Evolutionary conservation across 331 rosid species (phyloP).

Genomic region (Acacia concinna): DNA sequence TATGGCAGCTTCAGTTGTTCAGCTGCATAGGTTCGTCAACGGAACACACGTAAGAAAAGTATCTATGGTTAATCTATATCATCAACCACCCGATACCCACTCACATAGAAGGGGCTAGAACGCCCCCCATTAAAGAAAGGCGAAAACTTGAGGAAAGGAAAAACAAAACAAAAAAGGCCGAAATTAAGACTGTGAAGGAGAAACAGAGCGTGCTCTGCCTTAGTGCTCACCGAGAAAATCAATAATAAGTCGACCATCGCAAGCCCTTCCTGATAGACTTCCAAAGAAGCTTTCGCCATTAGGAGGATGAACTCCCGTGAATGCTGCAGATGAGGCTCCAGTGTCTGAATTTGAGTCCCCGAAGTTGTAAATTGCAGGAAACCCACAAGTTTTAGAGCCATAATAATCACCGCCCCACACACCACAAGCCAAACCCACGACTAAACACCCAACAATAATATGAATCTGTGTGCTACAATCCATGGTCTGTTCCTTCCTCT

Average conservation of each 20-base stretch:
- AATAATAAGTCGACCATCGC: slow-evolving; percentile 79
- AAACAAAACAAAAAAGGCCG: neutral
- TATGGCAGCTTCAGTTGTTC: slow-evolving; percentile 80
- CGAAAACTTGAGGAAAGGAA: neutral
- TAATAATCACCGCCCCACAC: slow-evolving; percentile 25
- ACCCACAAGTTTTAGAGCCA: slow-evolving; percentile 43
- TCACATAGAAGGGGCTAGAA: neutral
- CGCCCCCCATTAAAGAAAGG: neutral
- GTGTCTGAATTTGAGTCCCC: slow-evolving; percentile 98
- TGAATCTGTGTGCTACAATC: slow-evolving; percentile 27
- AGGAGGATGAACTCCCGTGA: slow-evolving; percentile 47
- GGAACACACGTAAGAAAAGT: neutral
- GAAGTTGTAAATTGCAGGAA: slow-evolving; percentile 78
- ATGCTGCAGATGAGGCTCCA: slow-evolving; percentile 65
- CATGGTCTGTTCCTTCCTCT: slow-evolving; percentile 33
- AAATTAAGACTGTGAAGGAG: neutral
- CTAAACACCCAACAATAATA: slow-evolving; percentile 35
- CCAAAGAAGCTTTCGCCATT: slow-evolving; percentile 86
- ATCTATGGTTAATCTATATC: neutral
- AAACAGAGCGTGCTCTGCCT: neutral
- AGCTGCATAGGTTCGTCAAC: slow-evolving; percentile 47
- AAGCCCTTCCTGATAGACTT: slow-evolving; percentile 61
- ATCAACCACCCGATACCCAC: neutral
- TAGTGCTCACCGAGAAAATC: slow-evolving; percentile 59
- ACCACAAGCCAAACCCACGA: slow-evolving; percentile 32